Evolutionary conservation across 2,329 filamentous ascomycete genomes (phyloP).

Genomic region (Aspergillus carbonarius): DNA sequence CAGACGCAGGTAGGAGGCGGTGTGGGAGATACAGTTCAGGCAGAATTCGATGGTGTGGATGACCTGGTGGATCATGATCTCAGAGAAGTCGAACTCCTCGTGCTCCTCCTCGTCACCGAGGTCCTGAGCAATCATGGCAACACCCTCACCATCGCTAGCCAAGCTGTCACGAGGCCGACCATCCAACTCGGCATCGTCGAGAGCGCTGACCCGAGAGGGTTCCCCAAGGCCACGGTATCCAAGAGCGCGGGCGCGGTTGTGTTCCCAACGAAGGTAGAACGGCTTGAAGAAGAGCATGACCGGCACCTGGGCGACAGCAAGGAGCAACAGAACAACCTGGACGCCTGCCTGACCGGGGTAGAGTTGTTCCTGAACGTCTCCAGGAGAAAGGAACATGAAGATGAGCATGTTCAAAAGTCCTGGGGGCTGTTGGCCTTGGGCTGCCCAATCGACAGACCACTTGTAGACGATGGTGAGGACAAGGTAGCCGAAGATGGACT

Average conservation of each 20-base stretch:
- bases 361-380: slow-evolving; percentile 65
- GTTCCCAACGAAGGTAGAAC: slow-evolving; percentile 88
- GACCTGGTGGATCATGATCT: slow-evolving; percentile 98
- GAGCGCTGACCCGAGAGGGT: slow-evolving; percentile 78
- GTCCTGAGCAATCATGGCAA: slow-evolving; percentile 86
- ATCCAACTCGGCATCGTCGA: slow-evolving; percentile 79
- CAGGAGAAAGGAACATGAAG: slow-evolving; percentile 96
- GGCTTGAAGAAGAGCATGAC: slow-evolving; percentile 93
- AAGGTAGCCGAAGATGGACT: slow-evolving; percentile 96
- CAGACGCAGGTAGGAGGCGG: slow-evolving; percentile 95
- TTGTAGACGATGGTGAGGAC: slow-evolving; percentile 95
- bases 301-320: slow-evolving; percentile 85
- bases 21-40: slow-evolving; percentile 98
- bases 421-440: slow-evolving; percentile 67
- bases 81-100: slow-evolving; percentile 95
- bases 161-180: slow-evolving; percentile 64
- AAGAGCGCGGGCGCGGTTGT: slow-evolving; percentile 81
- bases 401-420: slow-evolving; percentile 98
- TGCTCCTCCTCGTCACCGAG: slow-evolving; percentile 78
- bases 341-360: slow-evolving; percentile 75
- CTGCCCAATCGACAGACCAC: slow-evolving; percentile 87
- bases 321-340: slow-evolving; percentile 73
- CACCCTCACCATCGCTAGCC: slow-evolving; percentile 75
- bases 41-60: slow-evolving; percentile 99
- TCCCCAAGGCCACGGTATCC: slow-evolving; percentile 95